phyloP scores from a whole-genome alignment of 106 monocot species.

The Dendrobium huoshanense region DNA sequence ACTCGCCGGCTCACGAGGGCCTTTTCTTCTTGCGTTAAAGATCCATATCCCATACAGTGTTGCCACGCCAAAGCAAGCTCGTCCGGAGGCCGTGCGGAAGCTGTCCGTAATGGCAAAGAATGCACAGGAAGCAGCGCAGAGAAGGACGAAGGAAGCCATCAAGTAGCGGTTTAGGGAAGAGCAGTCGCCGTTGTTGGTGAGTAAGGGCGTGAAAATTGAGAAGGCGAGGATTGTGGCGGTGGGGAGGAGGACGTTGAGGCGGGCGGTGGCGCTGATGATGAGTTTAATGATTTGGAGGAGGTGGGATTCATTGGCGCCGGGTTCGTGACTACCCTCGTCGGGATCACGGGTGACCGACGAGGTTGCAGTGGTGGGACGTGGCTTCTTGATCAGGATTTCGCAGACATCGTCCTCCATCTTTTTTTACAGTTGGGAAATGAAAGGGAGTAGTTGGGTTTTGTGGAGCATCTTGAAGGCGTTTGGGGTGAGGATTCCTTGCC shows the following conservation, averaged over 20 bases:
- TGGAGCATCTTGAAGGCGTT: not conserved
- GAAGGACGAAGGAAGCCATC: constrained; percentile 28
- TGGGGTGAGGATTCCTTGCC: not conserved
- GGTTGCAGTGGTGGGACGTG: not conserved
- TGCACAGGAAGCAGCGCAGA: constrained; percentile 54
- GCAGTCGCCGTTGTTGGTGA: constrained; percentile 57
- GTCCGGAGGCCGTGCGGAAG: constrained; percentile 32
- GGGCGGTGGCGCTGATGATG: constrained; percentile 50
- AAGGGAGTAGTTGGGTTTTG: not conserved
- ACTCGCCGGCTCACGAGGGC: constrained; percentile 12
- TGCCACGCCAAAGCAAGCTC: constrained; percentile 46
- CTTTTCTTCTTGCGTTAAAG: constrained; percentile 32
- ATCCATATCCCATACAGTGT: constrained; percentile 42
- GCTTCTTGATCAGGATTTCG: constrained; percentile 34
- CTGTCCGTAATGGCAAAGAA: constrained; percentile 72
- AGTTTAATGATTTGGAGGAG: constrained; percentile 40
- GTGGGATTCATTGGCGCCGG: constrained; percentile 27
- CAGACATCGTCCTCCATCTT: constrained; percentile 7
- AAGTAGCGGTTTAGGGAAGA: constrained; percentile 20
- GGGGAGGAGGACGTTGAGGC: constrained; percentile 67
- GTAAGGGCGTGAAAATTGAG: constrained; percentile 56
- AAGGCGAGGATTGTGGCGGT: constrained; percentile 69
- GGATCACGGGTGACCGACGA: not conserved
- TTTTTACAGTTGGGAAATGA: not conserved
- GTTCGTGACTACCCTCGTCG: constrained; percentile 10